Conservation (phyloP, 306 rosid species). For the Corylus heterophylla region DNA sequence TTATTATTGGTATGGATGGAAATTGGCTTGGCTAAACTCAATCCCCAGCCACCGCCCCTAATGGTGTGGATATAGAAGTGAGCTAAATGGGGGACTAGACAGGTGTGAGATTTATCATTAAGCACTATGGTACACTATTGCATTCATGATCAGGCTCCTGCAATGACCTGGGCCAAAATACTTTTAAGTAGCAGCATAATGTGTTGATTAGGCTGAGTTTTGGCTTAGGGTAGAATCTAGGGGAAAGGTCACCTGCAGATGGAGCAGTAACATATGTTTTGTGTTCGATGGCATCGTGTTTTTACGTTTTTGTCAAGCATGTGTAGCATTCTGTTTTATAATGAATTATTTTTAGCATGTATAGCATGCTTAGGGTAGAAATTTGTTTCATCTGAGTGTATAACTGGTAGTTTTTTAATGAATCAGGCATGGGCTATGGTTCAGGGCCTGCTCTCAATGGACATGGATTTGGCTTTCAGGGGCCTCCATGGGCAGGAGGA, state of each 20-base stretch:
- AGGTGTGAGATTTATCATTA: not conserved
- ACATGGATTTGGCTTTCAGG: conserved; percentile 45
- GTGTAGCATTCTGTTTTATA: not conserved
- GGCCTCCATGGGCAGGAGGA: conserved; percentile 39
- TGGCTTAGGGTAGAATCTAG: not conserved
- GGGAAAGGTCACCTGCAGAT: not conserved
- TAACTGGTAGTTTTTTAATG: conserved; percentile 20
- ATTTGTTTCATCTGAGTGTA: not conserved
- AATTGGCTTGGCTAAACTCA: not conserved
- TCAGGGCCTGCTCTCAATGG: conserved; percentile 37
- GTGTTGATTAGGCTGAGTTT: not conserved
- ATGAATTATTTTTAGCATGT: too few species aligned
- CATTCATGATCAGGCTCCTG: not conserved
- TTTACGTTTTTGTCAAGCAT: not conserved
- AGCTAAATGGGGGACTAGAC: not conserved
- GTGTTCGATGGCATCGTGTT: not conserved
- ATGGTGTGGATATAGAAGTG: not conserved
- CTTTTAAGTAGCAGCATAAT: not conserved
- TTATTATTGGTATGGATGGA: not conserved
- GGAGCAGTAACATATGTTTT: not conserved
- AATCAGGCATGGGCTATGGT: conserved; percentile 39
- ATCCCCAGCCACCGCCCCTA: too few species aligned
- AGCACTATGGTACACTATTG: not conserved
- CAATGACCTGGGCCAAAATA: not conserved
- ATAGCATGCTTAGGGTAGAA: not conserved